phyloP scores from a whole-genome alignment of 768 basidiomycete species.

The Mycena venus region DNA sequence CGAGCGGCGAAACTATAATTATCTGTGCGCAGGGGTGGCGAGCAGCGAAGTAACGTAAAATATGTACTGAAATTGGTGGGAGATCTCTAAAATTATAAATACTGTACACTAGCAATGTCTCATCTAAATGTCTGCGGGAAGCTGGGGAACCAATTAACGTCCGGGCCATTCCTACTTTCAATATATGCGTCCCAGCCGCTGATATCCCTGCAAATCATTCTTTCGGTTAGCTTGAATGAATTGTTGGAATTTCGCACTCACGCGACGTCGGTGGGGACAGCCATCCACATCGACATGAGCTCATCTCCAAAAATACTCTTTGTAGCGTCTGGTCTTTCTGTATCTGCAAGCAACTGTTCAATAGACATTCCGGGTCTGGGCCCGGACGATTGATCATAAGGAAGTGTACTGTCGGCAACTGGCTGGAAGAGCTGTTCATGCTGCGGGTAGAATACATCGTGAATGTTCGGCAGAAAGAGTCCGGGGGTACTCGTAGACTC shows the following conservation, averaged over 20 bases:
- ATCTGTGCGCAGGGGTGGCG: no score
- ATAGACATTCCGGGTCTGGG: not conserved
- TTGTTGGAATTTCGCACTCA: not conserved
- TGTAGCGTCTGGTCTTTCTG: not conserved
- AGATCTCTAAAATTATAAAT: no score
- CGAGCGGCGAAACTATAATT: conserved; percentile 13
- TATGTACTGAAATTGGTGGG: no score
- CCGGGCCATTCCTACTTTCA: not conserved
- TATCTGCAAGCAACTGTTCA: not conserved
- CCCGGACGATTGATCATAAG: not conserved
- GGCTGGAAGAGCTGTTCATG: not conserved
- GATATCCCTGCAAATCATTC: not conserved
- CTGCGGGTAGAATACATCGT: not conserved
- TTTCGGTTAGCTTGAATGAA: not conserved
- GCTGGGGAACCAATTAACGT: not conserved
- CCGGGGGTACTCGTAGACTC: not conserved
- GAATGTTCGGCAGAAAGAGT: not conserved
- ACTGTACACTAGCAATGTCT: no score
- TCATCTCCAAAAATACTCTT: not conserved
- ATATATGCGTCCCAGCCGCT: not conserved
- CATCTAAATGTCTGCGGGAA: no score
- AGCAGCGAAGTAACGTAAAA: no score
- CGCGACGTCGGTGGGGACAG: not conserved
- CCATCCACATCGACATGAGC: conserved; percentile 17
- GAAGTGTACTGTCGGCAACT: not conserved